Percentiles rank a stretch among this genome's conserved stretches.
phyloP scores from a whole-genome alignment of 257 asterid genomes.

The Nicotiana noctiflora region DNA sequence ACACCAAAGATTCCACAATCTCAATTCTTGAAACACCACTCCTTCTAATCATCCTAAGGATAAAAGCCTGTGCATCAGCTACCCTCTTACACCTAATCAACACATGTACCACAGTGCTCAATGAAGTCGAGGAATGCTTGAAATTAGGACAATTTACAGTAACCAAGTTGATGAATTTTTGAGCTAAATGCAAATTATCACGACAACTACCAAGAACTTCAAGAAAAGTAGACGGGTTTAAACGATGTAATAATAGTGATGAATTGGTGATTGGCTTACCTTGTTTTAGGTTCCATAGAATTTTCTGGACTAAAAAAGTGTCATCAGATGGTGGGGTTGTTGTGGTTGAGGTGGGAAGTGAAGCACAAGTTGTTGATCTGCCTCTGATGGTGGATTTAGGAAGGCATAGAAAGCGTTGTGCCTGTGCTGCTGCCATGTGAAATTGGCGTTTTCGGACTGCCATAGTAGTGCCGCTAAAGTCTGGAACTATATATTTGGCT shows the following conservation, averaged over 20 bases:
- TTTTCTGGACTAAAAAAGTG: slow-evolving; percentile 47
- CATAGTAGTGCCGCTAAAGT: neutral
- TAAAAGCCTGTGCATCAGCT: slow-evolving; percentile 66
- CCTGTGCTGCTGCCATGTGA: neutral
- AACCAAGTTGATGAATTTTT: slow-evolving; percentile 44
- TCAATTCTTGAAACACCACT: slow-evolving; percentile 55
- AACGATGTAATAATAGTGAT: slow-evolving; percentile 24
- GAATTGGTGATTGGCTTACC: slow-evolving; percentile 36
- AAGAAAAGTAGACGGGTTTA: slow-evolving; percentile 43
- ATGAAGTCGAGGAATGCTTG: slow-evolving; percentile 51
- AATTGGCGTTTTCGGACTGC: neutral
- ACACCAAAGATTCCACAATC: slow-evolving; percentile 45
- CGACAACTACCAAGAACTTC: slow-evolving; percentile 44
- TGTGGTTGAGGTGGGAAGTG: neutral
- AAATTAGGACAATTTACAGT: slow-evolving; percentile 44
- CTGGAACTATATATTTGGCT: neutral
- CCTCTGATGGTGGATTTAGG: neutral
- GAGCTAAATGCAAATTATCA: slow-evolving; percentile 34
- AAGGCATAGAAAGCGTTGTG: neutral
- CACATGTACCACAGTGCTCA: slow-evolving; percentile 51
- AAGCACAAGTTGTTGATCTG: neutral
- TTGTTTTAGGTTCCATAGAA: slow-evolving; percentile 50
- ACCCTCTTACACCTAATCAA: slow-evolving; percentile 45
- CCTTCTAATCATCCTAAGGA: slow-evolving; percentile 63
- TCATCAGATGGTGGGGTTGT: slow-evolving; percentile 7